Base-by-base conservation (phyloP, 2,329 filamentous ascomycete genomes). In the Arthrocladium fulminans region DNA sequence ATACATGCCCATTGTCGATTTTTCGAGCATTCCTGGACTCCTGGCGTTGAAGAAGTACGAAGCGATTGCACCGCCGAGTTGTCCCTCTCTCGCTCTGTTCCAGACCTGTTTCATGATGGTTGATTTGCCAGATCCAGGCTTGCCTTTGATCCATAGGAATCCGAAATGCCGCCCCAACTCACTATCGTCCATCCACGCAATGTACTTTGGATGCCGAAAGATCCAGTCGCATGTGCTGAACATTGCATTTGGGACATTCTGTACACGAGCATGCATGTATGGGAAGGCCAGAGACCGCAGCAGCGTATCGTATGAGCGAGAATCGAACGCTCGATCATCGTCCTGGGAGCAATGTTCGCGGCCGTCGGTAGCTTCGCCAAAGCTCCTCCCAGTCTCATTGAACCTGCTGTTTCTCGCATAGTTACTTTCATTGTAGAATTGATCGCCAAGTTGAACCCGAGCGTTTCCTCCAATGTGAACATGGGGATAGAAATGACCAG, bases 31-130 rank as follows among this genome's bases (percentile, higher is more conserved):
- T 0, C 62, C 59, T 4, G 44, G 9, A 0, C 72, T 73, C 47
- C 69, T 59, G 0, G 71, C 71, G 47, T 74, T 70, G 62, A 76
- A 76, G 61, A 74, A 76, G 56, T 74, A 76, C 0, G 66, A 68
- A 1, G 73, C 48, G 0, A 69, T 52, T 0, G 61, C 34, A 1
- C 51, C 49, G 20, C 22, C 15, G 8, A 38, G 13, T 25, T 19
- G 6, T 15, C 19, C 10, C 2, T 12, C 22, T 38, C 47, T 35
- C 13, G 51, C 45, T 9, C 49, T n/a, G 9, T 34, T 35, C 20
- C 54, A 39, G 2, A 50, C 41, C 44, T 51, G 59, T 45, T 64
- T 67, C 57, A 65, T 63, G 54, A 69, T 58, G 50, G 67, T 59
- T 2, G 61, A 65, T 47, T 65, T 65, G 0, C 65, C 67, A 2